phyloP scores from a whole-genome alignment of 2,329 filamentous ascomycete species.

The Penicillium sp. region DNA sequence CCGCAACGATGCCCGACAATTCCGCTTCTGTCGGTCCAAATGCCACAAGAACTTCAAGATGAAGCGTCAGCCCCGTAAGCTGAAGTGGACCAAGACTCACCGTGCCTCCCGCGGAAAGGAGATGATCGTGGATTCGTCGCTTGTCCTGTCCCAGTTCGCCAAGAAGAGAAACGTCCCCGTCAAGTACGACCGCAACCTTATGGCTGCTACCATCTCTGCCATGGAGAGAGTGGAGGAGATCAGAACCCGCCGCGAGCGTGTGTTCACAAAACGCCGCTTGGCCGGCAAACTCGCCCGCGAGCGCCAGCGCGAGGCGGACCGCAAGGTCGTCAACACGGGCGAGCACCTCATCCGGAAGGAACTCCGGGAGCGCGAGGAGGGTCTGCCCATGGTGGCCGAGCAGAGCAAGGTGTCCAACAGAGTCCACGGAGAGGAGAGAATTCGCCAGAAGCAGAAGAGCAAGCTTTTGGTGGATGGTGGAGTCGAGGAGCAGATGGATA shows the following conservation, averaged over 20 bases:
- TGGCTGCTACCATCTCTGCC: conserved; percentile 81
- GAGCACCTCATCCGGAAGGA: conserved; percentile 83
- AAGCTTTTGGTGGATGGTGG: conserved; percentile 46
- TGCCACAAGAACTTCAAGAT: conserved; percentile 85
- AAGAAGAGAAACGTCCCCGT: conserved; percentile 90
- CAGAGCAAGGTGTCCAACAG: conserved; percentile 35
- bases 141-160: conserved; percentile 69
- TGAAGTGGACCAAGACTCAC: conserved; percentile 96
- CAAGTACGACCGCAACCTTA: conserved; percentile 91
- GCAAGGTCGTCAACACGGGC: conserved; percentile 87
- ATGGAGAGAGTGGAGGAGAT: conserved; percentile 92
- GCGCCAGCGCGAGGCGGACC: conserved; percentile 72
- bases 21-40: conserved; percentile 67
- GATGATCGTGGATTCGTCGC: conserved; percentile 90
- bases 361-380: conserved; percentile 58
- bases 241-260: conserved; percentile 74
- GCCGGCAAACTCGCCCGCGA: conserved; percentile 72
- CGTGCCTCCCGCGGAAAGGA: conserved; percentile 79
- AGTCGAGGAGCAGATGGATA: conserved; percentile 48
- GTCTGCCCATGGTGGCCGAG: conserved; percentile 33
- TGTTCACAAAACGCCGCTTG: conserved; percentile 94
- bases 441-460: conserved; percentile 45
- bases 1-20: conserved; percentile 63
- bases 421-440: conserved; percentile 42
- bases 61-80: conserved; percentile 95